phyloP scores from a whole-genome alignment of 2,329 filamentous ascomycete genomes.

The Colletotrichum lini region DNA sequence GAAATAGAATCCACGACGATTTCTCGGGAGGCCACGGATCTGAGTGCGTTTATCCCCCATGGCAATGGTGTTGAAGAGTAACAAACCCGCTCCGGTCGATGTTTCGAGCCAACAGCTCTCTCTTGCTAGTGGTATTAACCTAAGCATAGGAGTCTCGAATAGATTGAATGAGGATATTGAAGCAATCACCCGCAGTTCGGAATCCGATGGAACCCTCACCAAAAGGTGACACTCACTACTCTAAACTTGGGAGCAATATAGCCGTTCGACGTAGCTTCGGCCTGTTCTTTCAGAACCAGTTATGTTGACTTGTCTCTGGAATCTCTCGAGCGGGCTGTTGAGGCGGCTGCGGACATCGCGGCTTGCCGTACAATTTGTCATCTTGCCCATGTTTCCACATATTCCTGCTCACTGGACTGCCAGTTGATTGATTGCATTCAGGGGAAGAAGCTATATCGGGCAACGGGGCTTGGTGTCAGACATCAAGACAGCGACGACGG shows the following conservation, averaged over 20 bases:
- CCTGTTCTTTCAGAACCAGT: not conserved
- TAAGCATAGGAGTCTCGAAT: not conserved
- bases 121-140: too few relatives aligned
- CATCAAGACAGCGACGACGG: not conserved
- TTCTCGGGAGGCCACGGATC: not conserved
- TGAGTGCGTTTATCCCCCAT: not conserved
- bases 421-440: not conserved
- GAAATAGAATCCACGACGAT: not conserved
- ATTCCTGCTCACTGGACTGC: not conserved
- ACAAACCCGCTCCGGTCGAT: not conserved
- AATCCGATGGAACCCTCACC: not conserved
- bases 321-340: not conserved
- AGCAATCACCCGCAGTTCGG: fast-evolving
- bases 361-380: not conserved
- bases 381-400: not conserved
- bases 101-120: not conserved
- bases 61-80: not conserved
- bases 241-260: not conserved
- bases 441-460: not conserved
- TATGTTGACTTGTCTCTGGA: not conserved
- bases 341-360: not conserved
- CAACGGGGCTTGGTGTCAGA: not conserved
- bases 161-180: not conserved
- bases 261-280: not conserved
- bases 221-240: not conserved